phyloP scores from a whole-genome alignment of 176 grass and related monocot genomes.

The Rhynchospora breviuscula region DNA sequence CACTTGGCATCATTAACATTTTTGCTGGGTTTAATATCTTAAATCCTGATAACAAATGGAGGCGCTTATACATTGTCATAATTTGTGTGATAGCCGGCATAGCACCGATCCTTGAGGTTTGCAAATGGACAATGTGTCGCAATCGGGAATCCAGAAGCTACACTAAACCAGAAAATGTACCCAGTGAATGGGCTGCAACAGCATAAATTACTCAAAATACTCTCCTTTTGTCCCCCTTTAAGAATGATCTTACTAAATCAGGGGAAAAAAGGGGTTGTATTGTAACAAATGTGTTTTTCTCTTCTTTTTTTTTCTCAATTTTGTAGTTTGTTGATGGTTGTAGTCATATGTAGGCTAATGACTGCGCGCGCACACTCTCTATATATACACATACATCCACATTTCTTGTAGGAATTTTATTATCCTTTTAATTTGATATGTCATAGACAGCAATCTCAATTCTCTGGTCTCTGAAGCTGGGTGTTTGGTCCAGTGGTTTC shows the following conservation, averaged over 20 bases:
- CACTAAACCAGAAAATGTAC: background rate
- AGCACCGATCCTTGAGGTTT: background rate
- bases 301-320: background rate
- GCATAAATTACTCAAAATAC: background rate
- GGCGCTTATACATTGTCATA: background rate
- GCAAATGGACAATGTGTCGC: constrained; percentile 20
- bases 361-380: background rate
- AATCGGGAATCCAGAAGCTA: background rate
- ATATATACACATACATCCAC: background rate
- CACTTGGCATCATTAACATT: constrained; percentile 8
- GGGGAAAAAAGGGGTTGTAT: background rate
- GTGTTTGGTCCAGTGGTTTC: too few relatives aligned
- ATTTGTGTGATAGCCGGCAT: background rate
- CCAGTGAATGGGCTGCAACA: background rate
- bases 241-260: background rate
- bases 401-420: background rate
- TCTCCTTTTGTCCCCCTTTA: background rate
- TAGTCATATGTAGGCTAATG: background rate
- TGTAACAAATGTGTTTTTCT: background rate
- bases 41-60: constrained; percentile 12
- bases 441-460: too few relatives aligned
- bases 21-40: constrained; percentile 13
- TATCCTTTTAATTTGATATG: background rate
- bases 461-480: too few relatives aligned
- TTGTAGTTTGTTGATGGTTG: background rate